phyloP scores from a whole-genome alignment of 805 yeast species.

The Ogataea nakhonphanomensis region DNA sequence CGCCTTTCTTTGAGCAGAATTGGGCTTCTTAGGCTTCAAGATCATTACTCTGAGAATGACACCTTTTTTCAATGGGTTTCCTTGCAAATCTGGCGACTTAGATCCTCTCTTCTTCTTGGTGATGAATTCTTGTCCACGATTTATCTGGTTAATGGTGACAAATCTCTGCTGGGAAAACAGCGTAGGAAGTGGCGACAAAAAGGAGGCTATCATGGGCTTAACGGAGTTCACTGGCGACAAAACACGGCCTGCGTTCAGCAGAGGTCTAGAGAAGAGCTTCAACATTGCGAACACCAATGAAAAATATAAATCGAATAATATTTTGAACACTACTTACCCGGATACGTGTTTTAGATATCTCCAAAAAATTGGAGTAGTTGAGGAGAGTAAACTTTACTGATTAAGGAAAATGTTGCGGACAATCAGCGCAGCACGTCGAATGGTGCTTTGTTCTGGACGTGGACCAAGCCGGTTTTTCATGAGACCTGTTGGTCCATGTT shows the following conservation, averaged over 20 bases:
- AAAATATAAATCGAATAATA: not conserved
- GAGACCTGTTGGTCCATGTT: not conserved
- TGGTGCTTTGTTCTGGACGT: not conserved
- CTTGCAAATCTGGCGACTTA: constrained; percentile 77
- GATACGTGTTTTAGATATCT: not conserved
- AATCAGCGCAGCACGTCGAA: not conserved
- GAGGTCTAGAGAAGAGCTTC: not conserved
- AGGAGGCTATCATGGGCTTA: constrained; percentile 1
- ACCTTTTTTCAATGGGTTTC: constrained; percentile 87
- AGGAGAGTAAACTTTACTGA: constrained; percentile 1
- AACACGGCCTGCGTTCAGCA: not conserved
- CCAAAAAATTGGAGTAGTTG: constrained; percentile 8
- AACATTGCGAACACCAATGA: not conserved
- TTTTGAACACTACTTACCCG: not conserved
- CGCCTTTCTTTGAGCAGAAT: constrained; percentile 96
- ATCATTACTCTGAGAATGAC: constrained; percentile 93
- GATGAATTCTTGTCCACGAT: constrained; percentile 54
- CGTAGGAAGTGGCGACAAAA: not conserved
- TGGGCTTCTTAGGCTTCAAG: constrained; percentile 95
- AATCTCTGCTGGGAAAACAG: constrained; percentile 39
- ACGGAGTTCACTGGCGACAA: not conserved
- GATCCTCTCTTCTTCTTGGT: constrained; percentile 38
- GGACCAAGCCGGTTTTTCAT: too few relatives aligned
- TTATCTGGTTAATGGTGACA: constrained; percentile 77
- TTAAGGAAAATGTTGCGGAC: constrained; percentile 6